phyloP scores from a whole-genome alignment of 2,329 filamentous ascomycete genomes.

The Diplodia corticola region DNA sequence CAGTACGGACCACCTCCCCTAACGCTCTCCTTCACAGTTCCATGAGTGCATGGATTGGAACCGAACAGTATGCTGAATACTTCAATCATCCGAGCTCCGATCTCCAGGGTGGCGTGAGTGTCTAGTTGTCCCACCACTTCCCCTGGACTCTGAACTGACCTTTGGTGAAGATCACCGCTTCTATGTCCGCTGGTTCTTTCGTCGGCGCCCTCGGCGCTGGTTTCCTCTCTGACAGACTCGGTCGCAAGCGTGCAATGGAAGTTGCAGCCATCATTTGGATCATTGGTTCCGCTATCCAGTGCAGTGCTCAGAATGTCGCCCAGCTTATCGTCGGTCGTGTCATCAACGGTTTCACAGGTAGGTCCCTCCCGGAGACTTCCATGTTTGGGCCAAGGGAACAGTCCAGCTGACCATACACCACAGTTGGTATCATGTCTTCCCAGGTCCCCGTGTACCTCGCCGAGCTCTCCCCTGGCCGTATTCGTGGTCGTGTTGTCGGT shows the following conservation, averaged over 20 bases:
- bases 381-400: neutral
- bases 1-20: conserved; percentile 31
- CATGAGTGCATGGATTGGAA: conserved; percentile 52
- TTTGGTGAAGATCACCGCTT: conserved; percentile 43
- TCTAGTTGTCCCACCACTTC: neutral
- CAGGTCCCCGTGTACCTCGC: conserved; percentile 50
- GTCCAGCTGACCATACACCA: neutral
- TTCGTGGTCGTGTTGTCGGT: conserved; percentile 46
- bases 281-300: conserved; percentile 31
- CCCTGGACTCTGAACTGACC: neutral
- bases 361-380: too few relatives aligned
- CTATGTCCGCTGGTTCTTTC: conserved; percentile 53
- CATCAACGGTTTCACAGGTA: conserved; percentile 41
- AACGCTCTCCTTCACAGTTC: conserved; percentile 29
- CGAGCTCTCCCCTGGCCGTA: conserved; percentile 46
- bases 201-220: conserved; percentile 54
- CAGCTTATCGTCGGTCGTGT: conserved; percentile 51
- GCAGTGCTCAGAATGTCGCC: conserved; percentile 26
- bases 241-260: conserved; percentile 42
- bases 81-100: conserved; percentile 54
- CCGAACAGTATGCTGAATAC: conserved; percentile 49
- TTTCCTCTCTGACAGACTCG: conserved; percentile 50
- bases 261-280: conserved; percentile 40
- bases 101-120: conserved; percentile 44
- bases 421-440: conserved; percentile 46